phyloP scores from a whole-genome alignment of 2,329 filamentous ascomycete genomes.

The Paecilomyces niveus region DNA sequence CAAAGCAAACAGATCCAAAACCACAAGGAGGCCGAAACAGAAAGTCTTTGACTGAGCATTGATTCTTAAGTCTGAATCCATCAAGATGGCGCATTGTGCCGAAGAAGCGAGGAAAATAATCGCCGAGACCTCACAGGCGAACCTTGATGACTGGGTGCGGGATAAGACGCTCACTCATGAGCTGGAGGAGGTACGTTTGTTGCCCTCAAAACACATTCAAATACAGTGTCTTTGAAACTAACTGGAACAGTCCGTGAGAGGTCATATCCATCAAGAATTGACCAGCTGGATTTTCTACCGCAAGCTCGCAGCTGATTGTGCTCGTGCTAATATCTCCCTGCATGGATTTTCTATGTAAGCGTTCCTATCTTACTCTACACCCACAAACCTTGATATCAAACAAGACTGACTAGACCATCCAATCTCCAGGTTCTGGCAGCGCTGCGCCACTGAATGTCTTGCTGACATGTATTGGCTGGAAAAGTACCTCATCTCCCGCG shows the following conservation, averaged over 20 bases:
- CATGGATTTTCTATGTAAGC: constrained; percentile 16
- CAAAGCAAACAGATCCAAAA: background rate
- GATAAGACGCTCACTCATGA: constrained; percentile 7
- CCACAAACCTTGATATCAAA: background rate
- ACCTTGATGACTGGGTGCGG: constrained; percentile 10
- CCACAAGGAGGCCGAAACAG: background rate
- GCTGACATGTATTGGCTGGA: constrained; percentile 16
- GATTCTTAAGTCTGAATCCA: background rate
- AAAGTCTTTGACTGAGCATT: background rate
- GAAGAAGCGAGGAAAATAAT: background rate
- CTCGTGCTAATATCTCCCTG: constrained; percentile 13
- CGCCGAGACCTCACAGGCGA: constrained; percentile 8
- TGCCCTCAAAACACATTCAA: too few relatives aligned
- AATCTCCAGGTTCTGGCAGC: constrained; percentile 12
- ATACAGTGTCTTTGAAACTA: background rate
- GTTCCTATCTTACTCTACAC: background rate
- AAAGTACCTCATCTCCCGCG: constrained; percentile 16
- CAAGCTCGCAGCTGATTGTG: constrained; percentile 15
- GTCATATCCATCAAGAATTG: constrained; percentile 15
- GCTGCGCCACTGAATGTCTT: constrained; percentile 13
- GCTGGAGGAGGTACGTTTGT: constrained; percentile 9
- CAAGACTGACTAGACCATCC: background rate
- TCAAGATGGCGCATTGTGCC: background rate
- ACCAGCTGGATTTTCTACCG: constrained; percentile 17
- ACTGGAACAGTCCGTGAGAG: constrained; percentile 11